These are phyloP conservation scores for Epichloe sibirici DNA, from an alignment of 2,329 filamentous ascomycete genomes.

Conservation along the genomic window DNA sequence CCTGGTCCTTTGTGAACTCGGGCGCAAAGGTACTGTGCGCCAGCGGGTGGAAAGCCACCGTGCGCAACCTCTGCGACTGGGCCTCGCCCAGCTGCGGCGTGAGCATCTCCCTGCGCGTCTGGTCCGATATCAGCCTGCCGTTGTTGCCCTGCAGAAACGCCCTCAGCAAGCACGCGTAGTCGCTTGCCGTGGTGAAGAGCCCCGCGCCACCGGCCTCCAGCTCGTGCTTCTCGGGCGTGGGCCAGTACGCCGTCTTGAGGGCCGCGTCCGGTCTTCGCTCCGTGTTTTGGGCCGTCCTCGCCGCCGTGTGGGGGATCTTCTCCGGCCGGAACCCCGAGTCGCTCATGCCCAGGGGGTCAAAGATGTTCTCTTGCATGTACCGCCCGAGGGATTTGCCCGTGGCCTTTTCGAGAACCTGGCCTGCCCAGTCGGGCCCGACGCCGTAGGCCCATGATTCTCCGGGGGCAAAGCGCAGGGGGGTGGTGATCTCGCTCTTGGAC, in stretches of 20 bases:
- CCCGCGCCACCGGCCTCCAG: conserved; percentile 32
- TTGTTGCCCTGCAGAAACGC: conserved; percentile 18
- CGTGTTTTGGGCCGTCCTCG: conserved; percentile 12
- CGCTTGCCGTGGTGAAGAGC: conserved; percentile 27
- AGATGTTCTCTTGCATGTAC: conserved; percentile 26
- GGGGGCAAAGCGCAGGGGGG: conserved; percentile 33
- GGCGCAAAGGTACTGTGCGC: conserved; percentile 19
- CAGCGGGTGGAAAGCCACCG: conserved; percentile 9
- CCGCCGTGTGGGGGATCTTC: conserved; percentile 14
- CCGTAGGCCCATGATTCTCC: conserved; percentile 40
- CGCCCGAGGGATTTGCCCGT: conserved; percentile 23
- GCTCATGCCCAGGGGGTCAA: conserved; percentile 23
- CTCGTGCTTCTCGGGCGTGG: conserved; percentile 17
- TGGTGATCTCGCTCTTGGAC: conserved; percentile 25
- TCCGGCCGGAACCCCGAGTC: conserved; percentile 26
- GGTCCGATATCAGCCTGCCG: conserved; percentile 17
- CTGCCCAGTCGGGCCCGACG: conserved; percentile 33
- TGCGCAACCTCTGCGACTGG: conserved; percentile 13
- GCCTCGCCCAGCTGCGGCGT: conserved; percentile 26
- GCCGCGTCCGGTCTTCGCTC: conserved; percentile 10
- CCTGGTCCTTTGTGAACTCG: conserved; percentile 22
- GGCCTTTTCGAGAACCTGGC: conserved; percentile 28
- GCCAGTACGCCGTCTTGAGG: conserved; percentile 11
- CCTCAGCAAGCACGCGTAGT: conserved; percentile 26
- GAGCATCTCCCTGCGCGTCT: conserved; percentile 24